Evolutionary conservation across 805 yeast species (phyloP).

Genomic region (Aciculoconidium aculeatum): DNA sequence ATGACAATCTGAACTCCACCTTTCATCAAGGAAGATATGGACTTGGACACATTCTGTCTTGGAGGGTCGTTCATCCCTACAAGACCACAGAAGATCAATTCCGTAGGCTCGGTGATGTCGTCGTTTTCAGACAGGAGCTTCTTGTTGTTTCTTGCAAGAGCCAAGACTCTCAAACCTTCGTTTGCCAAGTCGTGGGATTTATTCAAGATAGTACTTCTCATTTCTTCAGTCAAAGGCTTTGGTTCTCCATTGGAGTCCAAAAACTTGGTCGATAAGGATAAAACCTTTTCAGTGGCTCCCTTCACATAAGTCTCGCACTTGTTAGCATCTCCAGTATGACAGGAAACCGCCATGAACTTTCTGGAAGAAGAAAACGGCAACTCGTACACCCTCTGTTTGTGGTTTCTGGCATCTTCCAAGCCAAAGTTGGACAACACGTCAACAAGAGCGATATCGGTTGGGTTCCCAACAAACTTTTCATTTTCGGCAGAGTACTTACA

Average conservation of each 20-base stretch:
- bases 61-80: slow-evolving; percentile 99
- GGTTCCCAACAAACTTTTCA: slow-evolving; percentile 78
- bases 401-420: slow-evolving; percentile 61
- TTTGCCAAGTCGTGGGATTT: slow-evolving; percentile 64
- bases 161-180: slow-evolving; percentile 81
- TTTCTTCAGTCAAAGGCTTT: slow-evolving; percentile 50
- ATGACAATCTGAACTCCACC: slow-evolving; percentile 98
- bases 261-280: slow-evolving; percentile 56
- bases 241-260: slow-evolving; percentile 52
- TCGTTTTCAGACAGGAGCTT: slow-evolving; percentile 24
- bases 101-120: slow-evolving; percentile 42
- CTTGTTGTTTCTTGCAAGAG: slow-evolving; percentile 56
- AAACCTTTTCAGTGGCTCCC: slow-evolving; percentile 83
- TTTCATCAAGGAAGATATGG: slow-evolving; percentile 69
- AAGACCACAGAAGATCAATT: slow-evolving; percentile 74
- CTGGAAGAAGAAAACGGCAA: slow-evolving; percentile 78
- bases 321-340: slow-evolving; percentile 52
- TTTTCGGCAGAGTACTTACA: slow-evolving; percentile 63
- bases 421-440: slow-evolving; percentile 70
- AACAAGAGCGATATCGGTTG: slow-evolving; percentile 88
- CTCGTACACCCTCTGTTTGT: slow-evolving; percentile 59
- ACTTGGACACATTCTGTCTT: slow-evolving; percentile 72
- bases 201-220: slow-evolving; percentile 41
- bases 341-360: slow-evolving; percentile 85
- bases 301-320: slow-evolving; percentile 65